Conservation (phyloP, 192 early-diverging fungal species). For the Coemansia sp. region DNA sequence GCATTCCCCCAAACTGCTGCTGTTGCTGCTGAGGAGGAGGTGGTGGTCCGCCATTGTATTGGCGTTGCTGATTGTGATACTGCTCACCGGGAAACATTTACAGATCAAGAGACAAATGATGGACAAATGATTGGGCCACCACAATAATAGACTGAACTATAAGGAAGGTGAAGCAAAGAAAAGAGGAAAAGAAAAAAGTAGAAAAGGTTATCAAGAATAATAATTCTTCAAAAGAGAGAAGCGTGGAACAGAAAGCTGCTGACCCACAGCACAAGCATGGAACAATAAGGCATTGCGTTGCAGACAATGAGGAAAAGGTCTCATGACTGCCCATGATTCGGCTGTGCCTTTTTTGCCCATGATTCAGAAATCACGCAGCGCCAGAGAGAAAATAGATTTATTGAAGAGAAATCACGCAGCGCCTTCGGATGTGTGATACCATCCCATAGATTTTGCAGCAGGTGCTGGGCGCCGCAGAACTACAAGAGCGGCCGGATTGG, state of each 20-base stretch:
- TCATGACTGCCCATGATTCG: no score
- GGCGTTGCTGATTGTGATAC: constrained; percentile 20
- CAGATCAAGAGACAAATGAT: constrained; percentile 5
- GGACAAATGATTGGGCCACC: no score
- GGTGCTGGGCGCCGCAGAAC: background rate
- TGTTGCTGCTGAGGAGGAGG: background rate
- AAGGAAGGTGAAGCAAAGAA: no score
- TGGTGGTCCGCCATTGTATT: constrained; percentile 4
- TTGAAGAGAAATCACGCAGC: background rate
- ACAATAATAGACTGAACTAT: no score
- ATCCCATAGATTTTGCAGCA: background rate
- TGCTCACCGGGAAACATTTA: constrained; percentile 45
- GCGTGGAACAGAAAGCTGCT: background rate
- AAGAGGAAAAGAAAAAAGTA: constrained; percentile 2
- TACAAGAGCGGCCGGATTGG: background rate
- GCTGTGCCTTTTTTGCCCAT: no score
- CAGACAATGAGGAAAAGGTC: no score
- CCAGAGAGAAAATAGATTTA: no score
- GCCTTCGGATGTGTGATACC: background rate
- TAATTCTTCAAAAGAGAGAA: background rate
- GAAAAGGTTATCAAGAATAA: no score
- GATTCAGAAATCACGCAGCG: background rate
- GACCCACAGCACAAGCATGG: background rate
- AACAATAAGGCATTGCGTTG: no score
- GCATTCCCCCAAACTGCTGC: constrained; percentile 7